These are phyloP conservation scores for Mycosarcoma mackinlayi DNA, from an alignment of 1,284 basidiomycete genomes.

Conservation along the genomic window DNA sequence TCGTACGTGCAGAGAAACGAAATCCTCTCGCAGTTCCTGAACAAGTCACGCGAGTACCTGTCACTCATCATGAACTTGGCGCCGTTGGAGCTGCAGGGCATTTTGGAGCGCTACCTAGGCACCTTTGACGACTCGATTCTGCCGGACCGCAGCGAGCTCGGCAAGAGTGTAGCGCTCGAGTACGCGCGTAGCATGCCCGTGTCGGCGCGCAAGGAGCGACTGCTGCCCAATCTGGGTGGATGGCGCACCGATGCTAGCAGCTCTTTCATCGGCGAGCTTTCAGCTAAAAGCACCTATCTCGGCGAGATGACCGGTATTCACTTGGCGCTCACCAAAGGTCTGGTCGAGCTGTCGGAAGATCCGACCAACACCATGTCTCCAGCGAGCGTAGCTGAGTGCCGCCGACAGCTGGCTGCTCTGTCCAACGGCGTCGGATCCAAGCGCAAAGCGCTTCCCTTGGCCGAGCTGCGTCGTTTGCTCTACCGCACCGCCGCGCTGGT, in stretches of 20 bases:
- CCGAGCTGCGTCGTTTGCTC: constrained; percentile 84
- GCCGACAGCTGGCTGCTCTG: constrained; percentile 77
- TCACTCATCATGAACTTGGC: constrained; percentile 84
- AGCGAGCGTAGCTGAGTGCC: constrained; percentile 76
- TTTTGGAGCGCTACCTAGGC: constrained; percentile 76
- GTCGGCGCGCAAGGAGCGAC: constrained; percentile 48
- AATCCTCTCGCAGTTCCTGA: constrained; percentile 80
- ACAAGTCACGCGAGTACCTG: constrained; percentile 83
- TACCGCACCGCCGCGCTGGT: constrained; percentile 80
- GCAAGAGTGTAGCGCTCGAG: constrained; percentile 64
- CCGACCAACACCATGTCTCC: constrained; percentile 73
- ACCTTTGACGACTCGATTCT: constrained; percentile 51
- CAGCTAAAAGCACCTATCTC: constrained; percentile 59
- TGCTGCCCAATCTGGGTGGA: constrained; percentile 66
- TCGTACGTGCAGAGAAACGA: constrained; percentile 87
- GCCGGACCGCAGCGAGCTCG: constrained; percentile 56
- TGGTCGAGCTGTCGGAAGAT: constrained; percentile 75
- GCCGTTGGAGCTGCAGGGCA: constrained; percentile 90
- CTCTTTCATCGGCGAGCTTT: constrained; percentile 58
- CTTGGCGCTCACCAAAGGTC: constrained; percentile 72
- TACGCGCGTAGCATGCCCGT: constrained; percentile 58
- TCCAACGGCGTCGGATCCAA: constrained; percentile 71
- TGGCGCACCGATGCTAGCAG: constrained; percentile 66
- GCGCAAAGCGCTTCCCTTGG: constrained; percentile 34
- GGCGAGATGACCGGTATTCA: constrained; percentile 87